Evolutionary conservation across 768 basidiomycete genomes (phyloP), one percentile per base, ranked within the genome.

Genomic region (Leccinum olivaceopallidum): DNA sequence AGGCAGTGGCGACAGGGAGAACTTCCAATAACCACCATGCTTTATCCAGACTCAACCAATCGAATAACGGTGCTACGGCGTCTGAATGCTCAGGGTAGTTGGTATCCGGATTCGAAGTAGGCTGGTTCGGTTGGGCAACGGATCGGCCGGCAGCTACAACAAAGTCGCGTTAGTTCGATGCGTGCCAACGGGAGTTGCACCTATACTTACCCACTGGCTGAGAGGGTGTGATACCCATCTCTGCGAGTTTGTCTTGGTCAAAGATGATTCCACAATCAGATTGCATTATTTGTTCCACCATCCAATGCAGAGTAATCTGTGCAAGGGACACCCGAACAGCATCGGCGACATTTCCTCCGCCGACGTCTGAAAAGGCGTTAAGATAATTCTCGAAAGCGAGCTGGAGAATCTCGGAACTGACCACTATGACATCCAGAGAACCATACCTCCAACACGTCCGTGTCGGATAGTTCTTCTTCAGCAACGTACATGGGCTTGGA

Each of bases 361-460:
- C 91, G 20, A 92, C 77, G 68, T 92, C 90, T 89, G 53, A 26
- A 55, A 53, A 42, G 42, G 34, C 8, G 7, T 2, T 57, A 2
- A 61, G 60, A 26, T 20, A 51, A 58, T 53, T 39, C 24, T 13
- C 20, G 7, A 51, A 47, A 56, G n/a, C 18, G 12, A 50, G 30
- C 8, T 22, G 1, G 34, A 37, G 3, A 42, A 34, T 51, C 30
- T 4, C 13, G 37, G 34, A 44, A 72, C 85, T 58, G 60, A 90
- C 90, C 90, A 48, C 75, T 69, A 65, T 92, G 91, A 62, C 85
- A 84, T 2, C 91, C 91, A 6, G 84, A 66, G 65, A 94, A 94
- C 90, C 90, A 94, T 3, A 92, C 89, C 69, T 94, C 91, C 13
- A 85, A 69, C 14, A 90, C 84, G 70, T 91, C 84, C 3, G 82